phyloP scores from a whole-genome alignment of 176 grass and related monocot genomes.

The Paspalum vaginatum region DNA sequence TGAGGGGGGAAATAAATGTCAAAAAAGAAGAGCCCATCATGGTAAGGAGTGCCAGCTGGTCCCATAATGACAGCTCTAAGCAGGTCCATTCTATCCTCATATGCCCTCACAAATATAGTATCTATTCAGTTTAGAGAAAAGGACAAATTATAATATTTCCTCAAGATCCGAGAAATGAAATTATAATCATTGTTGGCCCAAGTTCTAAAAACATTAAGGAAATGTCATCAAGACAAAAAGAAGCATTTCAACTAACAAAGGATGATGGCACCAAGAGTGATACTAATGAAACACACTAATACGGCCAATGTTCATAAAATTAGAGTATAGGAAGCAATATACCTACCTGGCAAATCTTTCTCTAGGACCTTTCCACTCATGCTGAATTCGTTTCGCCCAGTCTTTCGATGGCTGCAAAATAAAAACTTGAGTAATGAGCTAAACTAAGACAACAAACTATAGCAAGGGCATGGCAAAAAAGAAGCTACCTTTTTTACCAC shows the following conservation, averaged over 20 bases:
- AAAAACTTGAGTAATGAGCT: conserved; percentile 20
- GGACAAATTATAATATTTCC: conserved; percentile 37
- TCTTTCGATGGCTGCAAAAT: conserved; percentile 69
- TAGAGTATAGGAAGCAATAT: conserved; percentile 17
- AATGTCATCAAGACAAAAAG: conserved; percentile 11
- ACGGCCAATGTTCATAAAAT: not conserved
- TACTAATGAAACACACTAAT: not conserved
- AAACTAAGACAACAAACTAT: conserved; percentile 1
- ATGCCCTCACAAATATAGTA: conserved; percentile 79
- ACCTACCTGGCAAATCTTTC: conserved; percentile 82
- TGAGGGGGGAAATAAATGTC: conserved; percentile 84
- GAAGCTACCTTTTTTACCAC: conserved; percentile 51
- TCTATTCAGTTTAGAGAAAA: conserved; percentile 55
- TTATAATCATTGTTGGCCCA: conserved; percentile 31
- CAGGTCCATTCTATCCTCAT: conserved; percentile 94
- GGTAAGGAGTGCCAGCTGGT: conserved; percentile 88
- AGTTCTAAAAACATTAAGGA: not conserved
- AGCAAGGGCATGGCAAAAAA: conserved; percentile 1
- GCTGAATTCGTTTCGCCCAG: conserved; percentile 74
- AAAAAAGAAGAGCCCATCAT: conserved; percentile 92
- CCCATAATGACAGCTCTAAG: conserved; percentile 85
- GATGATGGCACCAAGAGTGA: conserved; percentile 1
- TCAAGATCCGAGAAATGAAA: not conserved
- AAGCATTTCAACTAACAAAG: not conserved
- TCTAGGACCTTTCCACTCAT: conserved; percentile 84